These are phyloP conservation scores for Trichoderma guizhouense DNA, from an alignment of 2,329 filamentous ascomycete genomes.

Conservation along the genomic window DNA sequence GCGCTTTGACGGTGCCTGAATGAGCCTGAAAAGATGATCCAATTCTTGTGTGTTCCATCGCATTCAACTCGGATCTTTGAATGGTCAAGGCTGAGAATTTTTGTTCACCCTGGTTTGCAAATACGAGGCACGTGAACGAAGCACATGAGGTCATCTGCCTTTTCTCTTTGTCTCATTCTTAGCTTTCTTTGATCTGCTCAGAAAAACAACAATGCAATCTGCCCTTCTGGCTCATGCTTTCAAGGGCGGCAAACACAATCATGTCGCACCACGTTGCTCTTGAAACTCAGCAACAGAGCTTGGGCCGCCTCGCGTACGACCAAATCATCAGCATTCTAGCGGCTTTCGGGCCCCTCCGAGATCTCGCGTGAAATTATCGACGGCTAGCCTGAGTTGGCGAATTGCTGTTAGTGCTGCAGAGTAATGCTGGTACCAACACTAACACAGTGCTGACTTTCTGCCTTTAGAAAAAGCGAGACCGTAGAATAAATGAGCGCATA, in stretches of 20 bases:
- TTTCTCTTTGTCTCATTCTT: neutral
- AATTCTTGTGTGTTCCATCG: neutral
- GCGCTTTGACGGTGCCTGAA: neutral
- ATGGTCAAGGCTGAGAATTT: neutral
- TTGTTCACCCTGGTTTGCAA: neutral
- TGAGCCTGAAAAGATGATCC: neutral
- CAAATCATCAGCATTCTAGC: neutral
- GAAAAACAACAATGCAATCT: neutral
- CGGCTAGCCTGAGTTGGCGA: neutral
- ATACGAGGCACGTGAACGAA: neutral
- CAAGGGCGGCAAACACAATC: neutral
- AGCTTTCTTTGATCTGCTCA: neutral
- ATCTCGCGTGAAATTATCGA: conserved; percentile 1
- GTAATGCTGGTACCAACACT: neutral
- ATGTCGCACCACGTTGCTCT: conserved; percentile 1
- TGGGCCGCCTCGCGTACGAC: neutral
- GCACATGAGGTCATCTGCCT: neutral
- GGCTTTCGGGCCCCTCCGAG: neutral
- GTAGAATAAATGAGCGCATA: too few species aligned
- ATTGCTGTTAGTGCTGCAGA: neutral
- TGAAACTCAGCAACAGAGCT: conserved; percentile 4
- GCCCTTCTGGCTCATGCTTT: neutral
- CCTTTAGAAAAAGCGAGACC: too few species aligned
- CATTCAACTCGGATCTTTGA: neutral
- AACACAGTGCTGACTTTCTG: neutral